Evolutionary conservation across 2,329 filamentous ascomycete genomes (phyloP), one percentile per base, ranked within the genome.

Genomic region (Biscogniauxia mediterranea): DNA sequence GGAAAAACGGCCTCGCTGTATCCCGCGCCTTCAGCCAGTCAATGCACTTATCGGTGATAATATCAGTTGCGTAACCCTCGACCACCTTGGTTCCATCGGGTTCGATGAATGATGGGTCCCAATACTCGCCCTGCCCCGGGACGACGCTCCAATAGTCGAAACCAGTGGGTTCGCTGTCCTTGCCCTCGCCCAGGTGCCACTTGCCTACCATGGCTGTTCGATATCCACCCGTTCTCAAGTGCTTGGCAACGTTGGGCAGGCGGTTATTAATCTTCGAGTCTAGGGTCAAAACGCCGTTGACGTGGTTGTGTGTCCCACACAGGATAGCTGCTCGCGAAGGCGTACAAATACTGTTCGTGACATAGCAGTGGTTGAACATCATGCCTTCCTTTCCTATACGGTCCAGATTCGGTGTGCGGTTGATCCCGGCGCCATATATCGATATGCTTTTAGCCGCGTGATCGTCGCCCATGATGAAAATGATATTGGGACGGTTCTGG

Each of bases 381-480:
- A 83, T 81, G 17, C 81, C 81, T 60, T 83, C 80, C 0, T 68
- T 72, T 0, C 81, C 81, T 3, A 84, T 64, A 0, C 81, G 76
- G 65, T 84, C 81, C 20, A 84, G 72, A 63, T 84, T 80, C 6
- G 82, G 81, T 1, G 81, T 84, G 56, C 76, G 59, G 66, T 83
- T 84, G 67, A 84, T 83, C 4, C 78, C 79, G 1, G 80, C 79
- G 2, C 81, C 81, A 50, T 84, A 83, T 61, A 73, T 75, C 19
- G 73, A 76, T 54, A 82, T 83, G 17, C 80, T 73, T 65, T 84
- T 83, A 52, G 78, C 71, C 7, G 81, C 81, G 73, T 84, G 81
- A 70, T 83, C 81, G 69, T 84, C 81, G 0, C 81, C 81, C 79
- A 84, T 81, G 69, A 84, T 82, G 71, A 84, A 84, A 58, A 84